Conservation (phyloP, 345 rosid species). For the Eucalyptus marginata region DNA sequence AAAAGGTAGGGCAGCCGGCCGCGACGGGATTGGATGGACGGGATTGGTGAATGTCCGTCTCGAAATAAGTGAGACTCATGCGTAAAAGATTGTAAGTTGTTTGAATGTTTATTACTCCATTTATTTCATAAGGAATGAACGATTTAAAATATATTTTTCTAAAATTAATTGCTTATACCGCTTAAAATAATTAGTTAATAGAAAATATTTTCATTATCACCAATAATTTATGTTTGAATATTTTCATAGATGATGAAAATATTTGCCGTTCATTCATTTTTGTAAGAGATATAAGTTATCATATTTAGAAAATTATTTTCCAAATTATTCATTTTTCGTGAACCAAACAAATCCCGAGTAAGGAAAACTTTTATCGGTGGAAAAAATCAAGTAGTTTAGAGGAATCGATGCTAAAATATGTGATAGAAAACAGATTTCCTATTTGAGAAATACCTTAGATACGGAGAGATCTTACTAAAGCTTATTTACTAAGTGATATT, state of each 20-base stretch:
- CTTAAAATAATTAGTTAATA: too few species aligned
- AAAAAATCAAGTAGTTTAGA: neutral
- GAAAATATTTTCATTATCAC: accelerated
- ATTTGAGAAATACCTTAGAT: neutral
- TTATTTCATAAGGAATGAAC: too few species aligned
- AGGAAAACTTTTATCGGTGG: neutral
- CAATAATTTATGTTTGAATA: too few species aligned
- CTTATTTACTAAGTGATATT: neutral
- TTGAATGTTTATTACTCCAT: neutral
- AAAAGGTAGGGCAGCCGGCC: neutral
- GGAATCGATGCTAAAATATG: neutral
- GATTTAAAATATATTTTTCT: too few species aligned
- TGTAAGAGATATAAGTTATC: too few species aligned
- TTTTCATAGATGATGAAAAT: too few species aligned
- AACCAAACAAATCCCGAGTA: neutral
- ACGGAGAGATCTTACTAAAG: neutral
- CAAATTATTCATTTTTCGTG: accelerated
- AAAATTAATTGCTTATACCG: accelerated
- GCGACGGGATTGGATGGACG: neutral
- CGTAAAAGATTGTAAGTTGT: neutral
- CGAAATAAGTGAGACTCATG: neutral
- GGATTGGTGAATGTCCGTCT: neutral
- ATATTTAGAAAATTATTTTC: accelerated
- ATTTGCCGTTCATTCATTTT: accelerated
- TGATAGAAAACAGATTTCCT: neutral